Conservation (phyloP, 2,329 filamentous ascomycete species). For the Onygenales sp. region DNA sequence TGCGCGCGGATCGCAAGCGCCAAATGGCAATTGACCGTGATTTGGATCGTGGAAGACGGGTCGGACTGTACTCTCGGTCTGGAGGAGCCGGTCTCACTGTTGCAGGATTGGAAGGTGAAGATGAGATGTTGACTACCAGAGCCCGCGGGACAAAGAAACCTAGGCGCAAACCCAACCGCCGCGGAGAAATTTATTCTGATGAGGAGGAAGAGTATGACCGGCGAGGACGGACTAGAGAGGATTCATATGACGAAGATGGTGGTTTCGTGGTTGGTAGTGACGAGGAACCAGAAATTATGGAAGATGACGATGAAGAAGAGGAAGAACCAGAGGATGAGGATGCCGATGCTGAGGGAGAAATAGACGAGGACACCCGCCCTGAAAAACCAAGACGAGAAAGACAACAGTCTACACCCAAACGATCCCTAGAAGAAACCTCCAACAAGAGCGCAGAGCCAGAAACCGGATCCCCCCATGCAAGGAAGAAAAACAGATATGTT, state of each 20-base stretch:
- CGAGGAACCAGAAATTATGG: constrained; percentile 38
- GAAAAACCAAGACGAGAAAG: constrained; percentile 17
- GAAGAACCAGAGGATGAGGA: constrained; percentile 35
- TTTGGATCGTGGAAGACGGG: constrained; percentile 43
- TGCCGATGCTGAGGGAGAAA: constrained; percentile 37
- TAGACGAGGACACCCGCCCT: constrained; percentile 23
- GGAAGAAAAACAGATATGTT: constrained; percentile 39
- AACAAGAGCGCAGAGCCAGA: constrained; percentile 11
- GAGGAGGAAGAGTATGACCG: constrained; percentile 40
- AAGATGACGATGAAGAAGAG: constrained; percentile 33
- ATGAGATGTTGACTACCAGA: constrained; percentile 35
- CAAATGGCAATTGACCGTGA: constrained; percentile 49
- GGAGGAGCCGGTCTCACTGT: constrained; percentile 44
- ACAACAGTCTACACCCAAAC: constrained; percentile 16
- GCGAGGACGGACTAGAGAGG: constrained; percentile 50
- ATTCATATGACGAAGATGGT: constrained; percentile 76
- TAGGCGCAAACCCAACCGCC: constrained; percentile 31
- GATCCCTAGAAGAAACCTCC: constrained; percentile 10
- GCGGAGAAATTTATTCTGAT: constrained; percentile 40
- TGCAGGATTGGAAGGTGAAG: constrained; percentile 51
- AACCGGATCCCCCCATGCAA: constrained; percentile 24
- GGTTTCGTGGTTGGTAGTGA: constrained; percentile 57
- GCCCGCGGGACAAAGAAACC: constrained; percentile 26
- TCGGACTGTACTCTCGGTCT: constrained; percentile 35
- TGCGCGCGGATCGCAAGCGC: constrained; percentile 43